Evolutionary conservation across 805 yeast genomes (phyloP).

Genomic region (Kregervanrija delftensis): DNA sequence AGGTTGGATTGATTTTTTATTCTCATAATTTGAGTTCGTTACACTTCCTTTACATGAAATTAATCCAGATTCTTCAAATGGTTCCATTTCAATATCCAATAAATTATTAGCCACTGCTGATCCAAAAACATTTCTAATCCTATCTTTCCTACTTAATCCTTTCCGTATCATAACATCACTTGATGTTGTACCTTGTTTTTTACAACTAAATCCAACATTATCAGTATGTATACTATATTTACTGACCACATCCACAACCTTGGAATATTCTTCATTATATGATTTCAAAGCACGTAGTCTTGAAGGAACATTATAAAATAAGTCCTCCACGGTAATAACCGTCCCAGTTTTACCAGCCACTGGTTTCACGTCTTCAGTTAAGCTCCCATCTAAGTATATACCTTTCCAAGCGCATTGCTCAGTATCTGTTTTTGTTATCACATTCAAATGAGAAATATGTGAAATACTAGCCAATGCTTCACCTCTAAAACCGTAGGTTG

Average conservation of each 20-base stretch:
- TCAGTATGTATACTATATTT: conserved; percentile 72
- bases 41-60: conserved; percentile 49
- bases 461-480: conserved; percentile 95
- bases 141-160: conserved; percentile 45
- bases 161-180: conserved; percentile 57
- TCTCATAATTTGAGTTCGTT: conserved; percentile 63
- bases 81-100: conserved; percentile 36
- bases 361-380: conserved; percentile 51
- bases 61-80: conserved; percentile 43
- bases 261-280: conserved; percentile 65
- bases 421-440: conserved; percentile 60
- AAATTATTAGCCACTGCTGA: conserved; percentile 59
- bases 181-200: conserved; percentile 70
- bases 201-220: conserved; percentile 70
- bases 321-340: conserved; percentile 74
- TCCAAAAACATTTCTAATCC: conserved; percentile 73
- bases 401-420: conserved; percentile 68
- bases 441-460: conserved; percentile 76
- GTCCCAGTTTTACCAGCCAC: conserved; percentile 89
- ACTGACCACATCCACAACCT: conserved; percentile 76
- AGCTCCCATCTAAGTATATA: conserved; percentile 59
- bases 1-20: conserved; percentile 59
- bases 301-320: conserved; percentile 83
- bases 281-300: conserved; percentile 61
- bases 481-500: conserved; percentile 92